These are phyloP conservation scores for Fonsecaea erecta DNA, from an alignment of 2,329 filamentous ascomycete genomes.

Conservation along the genomic window DNA sequence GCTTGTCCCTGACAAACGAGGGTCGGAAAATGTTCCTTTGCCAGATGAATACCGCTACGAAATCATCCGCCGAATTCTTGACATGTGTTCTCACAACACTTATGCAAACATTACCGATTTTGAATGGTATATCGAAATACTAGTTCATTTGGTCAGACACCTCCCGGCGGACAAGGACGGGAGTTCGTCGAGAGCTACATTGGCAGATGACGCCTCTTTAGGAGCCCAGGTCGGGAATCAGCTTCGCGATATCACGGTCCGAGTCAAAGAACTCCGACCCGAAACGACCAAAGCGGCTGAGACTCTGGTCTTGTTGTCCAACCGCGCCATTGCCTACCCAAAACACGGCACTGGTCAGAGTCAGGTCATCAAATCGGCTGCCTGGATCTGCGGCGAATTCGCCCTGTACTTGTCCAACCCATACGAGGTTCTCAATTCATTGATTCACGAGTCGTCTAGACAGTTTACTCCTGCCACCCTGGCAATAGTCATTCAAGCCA, in stretches of 20 bases:
- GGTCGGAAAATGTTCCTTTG: conserved; percentile 62
- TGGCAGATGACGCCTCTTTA: conserved; percentile 35
- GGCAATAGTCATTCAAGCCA: conserved; percentile 79
- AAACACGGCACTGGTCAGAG: conserved; percentile 55
- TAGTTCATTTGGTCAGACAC: conserved; percentile 70
- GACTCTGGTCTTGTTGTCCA: conserved; percentile 66
- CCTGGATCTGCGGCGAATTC: conserved; percentile 91
- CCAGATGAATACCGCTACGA: conserved; percentile 85
- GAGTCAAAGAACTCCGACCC: conserved; percentile 80
- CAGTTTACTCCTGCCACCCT: conserved; percentile 68
- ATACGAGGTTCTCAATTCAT: conserved; percentile 71
- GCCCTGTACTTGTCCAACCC: conserved; percentile 71
- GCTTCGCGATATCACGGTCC: conserved; percentile 85
- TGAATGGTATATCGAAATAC: conserved; percentile 93
- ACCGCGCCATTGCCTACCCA: conserved; percentile 62
- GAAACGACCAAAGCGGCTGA: conserved; percentile 85
- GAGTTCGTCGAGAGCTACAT: conserved; percentile 30
- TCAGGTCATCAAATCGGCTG: conserved; percentile 73
- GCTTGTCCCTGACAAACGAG: conserved; percentile 59
- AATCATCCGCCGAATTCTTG: conserved; percentile 79
- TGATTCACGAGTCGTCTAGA: conserved; percentile 70
- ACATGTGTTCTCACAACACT: conserved; percentile 87
- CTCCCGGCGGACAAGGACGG: conserved; percentile 30
- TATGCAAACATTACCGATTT: conserved; percentile 88
- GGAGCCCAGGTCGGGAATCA: conserved; percentile 72